Base-by-base conservation (phyloP, 208 protist species). In the Phytomonas serpens region DNA sequence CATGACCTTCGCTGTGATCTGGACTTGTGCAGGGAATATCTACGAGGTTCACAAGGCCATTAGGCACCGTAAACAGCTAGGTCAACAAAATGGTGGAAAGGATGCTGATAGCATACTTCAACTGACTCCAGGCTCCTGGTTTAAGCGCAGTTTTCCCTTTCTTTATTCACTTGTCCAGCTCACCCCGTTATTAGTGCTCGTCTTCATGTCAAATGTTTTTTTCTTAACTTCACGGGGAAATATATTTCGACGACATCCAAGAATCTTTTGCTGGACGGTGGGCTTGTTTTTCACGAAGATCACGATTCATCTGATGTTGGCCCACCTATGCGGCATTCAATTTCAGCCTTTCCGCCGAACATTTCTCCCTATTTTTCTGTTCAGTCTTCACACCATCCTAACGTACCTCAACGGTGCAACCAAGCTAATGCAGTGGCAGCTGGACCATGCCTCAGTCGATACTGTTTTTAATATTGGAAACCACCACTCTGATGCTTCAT, bases 261-360 rank as follows among this genome's bases (percentile, higher is more conserved):
- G 87, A 13, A 40, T 94, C 52, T 92, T 93, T 74, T 88, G 77
- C 70, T 96, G 89, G 89, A 93, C 85, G 4, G 75, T 92, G 29
- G 92, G 92, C 4, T 73, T 94, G 67, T 78, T 94, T 27, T 91
- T 81, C 76, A 90, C 85, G 38, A 93, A 93, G 73, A 74, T 92
- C 33, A 68, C 77, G n/a, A 80, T 94, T 33, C 86, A 92, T 64
- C 64, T 96, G 27, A 96, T 96, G 92, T 64, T 96, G 37, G 75
- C 86, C 13, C 89, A 94, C 78, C 75, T 94, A 10, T 91, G 79
- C 77, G 37, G 42, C 38, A 47, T 64, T 3, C 69, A 77, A 61
- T 92, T 88, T 75, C 70, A 74, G 40, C 73, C 86, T 3, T 80
- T 93, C 64, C 85, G 79, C 32, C 79, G 86, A n/a, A 93, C 88